These are phyloP conservation scores for Amauroascus niger DNA, from an alignment of 2,329 filamentous ascomycete genomes.

Conservation along the genomic window DNA sequence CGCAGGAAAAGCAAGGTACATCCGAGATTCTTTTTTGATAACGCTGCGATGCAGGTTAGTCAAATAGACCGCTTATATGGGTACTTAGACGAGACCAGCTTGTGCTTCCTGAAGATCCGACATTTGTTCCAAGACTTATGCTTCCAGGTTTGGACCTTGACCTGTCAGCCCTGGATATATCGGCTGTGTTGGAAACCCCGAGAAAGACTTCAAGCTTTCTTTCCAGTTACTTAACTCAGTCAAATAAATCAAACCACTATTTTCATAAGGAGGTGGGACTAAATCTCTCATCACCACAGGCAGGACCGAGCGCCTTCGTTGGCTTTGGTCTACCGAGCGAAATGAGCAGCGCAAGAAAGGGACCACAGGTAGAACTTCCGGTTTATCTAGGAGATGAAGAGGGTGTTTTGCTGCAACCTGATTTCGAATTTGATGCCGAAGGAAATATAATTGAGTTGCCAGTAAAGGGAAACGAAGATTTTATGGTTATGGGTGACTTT, in stretches of 20 bases:
- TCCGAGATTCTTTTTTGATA: conserved; percentile 9
- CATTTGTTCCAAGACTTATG: conserved; percentile 59
- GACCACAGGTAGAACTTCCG: conserved; percentile 22
- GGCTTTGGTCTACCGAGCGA: conserved; percentile 37
- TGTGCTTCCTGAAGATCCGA: conserved; percentile 69
- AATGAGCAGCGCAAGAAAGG: conserved; percentile 29
- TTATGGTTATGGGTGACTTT: conserved; percentile 25
- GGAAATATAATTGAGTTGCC: conserved; percentile 48
- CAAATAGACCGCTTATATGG: not conserved
- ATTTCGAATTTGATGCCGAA: conserved; percentile 53
- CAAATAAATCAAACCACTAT: conserved; percentile 21
- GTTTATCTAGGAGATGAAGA: conserved; percentile 34
- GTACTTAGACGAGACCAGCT: conserved; percentile 61
- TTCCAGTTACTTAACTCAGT: conserved; percentile 28
- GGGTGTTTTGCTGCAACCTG: conserved; percentile 43
- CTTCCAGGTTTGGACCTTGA: conserved; percentile 52
- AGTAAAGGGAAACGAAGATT: conserved; percentile 15
- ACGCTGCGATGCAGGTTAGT: not conserved
- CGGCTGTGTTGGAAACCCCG: conserved; percentile 26
- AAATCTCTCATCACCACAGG: conserved; percentile 43
- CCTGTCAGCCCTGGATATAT: conserved; percentile 38
- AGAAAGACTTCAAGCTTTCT: conserved; percentile 26
- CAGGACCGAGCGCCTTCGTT: conserved; percentile 31
- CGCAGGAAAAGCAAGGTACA: conserved; percentile 63
- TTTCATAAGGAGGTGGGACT: conserved; percentile 29